Base-by-base conservation (phyloP, 2,329 filamentous ascomycete genomes). In the Lecanicillium sp. region DNA sequence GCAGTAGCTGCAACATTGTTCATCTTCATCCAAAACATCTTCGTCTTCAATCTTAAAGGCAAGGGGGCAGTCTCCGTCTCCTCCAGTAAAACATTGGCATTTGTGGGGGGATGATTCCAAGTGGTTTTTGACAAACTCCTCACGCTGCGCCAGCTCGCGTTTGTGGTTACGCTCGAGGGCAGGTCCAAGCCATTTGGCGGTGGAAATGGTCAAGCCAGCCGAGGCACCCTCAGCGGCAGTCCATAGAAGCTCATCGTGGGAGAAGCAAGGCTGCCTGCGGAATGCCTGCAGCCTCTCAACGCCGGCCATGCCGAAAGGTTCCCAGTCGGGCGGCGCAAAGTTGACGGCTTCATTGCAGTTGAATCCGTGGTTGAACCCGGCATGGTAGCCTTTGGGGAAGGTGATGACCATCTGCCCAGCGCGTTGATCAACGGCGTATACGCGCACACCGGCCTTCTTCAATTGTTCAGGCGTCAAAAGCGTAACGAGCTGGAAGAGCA, bases 341-440 rank as follows among this genome's bases (percentile, higher is more conserved):
- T 98, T 98, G 57, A 98, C 93, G 5, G 93, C 93, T 65, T 98
- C 93, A 58, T 98, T 98, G 67, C 96, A 95, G 62, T 98, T 98
- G 72, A 98, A 98, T 0, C 87, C 93, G 59, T 98, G 93, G 59
- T 98, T 98, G 70, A 98, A 98, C 0, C 93, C 93, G 5, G 93
- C 91, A 63, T 98, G 93, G 58, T 97, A 98, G 0, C 93, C 93
- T 63, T 95, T 87, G 0, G 93, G 93, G 58, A 96, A 98, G 0
- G 93, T 98, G 54, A 98, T 84, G 54, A 98, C 90, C 55, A 98
- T 88, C 61, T 98, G 90, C 5, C 93, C 93, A 23, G 93, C 93
- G 56, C 91, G 80, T 64, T 98, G 93, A 62, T 98, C 93, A n/a
- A 96, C 72, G 0, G 93, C 93, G 62, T 89, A 97, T 3, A 97